Evolutionary conservation across 495 filamentous ascomycete genomes (phyloP).

Genomic region (Hypoxylon fuscum): DNA sequence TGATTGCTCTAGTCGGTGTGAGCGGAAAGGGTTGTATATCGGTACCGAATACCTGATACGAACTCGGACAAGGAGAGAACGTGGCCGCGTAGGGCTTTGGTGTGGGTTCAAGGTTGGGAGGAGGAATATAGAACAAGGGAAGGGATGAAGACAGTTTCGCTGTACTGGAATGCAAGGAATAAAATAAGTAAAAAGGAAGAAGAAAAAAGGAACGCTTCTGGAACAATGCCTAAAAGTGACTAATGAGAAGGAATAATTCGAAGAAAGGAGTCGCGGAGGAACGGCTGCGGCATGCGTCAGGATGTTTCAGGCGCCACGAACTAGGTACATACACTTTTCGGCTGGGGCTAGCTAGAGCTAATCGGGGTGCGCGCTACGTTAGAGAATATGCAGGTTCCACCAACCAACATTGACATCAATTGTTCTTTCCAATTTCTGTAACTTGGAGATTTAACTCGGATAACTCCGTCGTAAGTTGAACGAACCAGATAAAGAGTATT

Average conservation of each 20-base stretch:
- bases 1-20: slow-evolving; percentile 16
- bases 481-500: too few species aligned
- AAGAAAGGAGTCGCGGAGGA: slow-evolving; percentile 32
- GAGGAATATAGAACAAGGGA: slow-evolving; percentile 25
- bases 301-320: slow-evolving; percentile 42
- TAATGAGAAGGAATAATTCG: slow-evolving; percentile 17
- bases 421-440: background rate
- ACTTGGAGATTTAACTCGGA: background rate
- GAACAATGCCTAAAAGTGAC: slow-evolving; percentile 45
- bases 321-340: too few species aligned
- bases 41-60: too few species aligned
- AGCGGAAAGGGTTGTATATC: too few species aligned
- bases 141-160: slow-evolving; percentile 17
- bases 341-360: background rate
- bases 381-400: slow-evolving; percentile 36
- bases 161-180: slow-evolving; percentile 35
- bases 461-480: slow-evolving; percentile 4
- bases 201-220: slow-evolving; percentile 44
- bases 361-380: slow-evolving; percentile 21
- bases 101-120: slow-evolving; percentile 9
- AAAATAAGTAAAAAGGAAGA: slow-evolving; percentile 23
- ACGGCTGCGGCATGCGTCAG: slow-evolving; percentile 31
- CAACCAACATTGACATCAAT: too few species aligned
- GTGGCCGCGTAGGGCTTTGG: slow-evolving; percentile 41
- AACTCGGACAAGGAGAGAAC: slow-evolving; percentile 25